These are phyloP conservation scores for Sisymbrium irio DNA, from an alignment of 345 rosid genomes.

Conservation along the genomic window DNA sequence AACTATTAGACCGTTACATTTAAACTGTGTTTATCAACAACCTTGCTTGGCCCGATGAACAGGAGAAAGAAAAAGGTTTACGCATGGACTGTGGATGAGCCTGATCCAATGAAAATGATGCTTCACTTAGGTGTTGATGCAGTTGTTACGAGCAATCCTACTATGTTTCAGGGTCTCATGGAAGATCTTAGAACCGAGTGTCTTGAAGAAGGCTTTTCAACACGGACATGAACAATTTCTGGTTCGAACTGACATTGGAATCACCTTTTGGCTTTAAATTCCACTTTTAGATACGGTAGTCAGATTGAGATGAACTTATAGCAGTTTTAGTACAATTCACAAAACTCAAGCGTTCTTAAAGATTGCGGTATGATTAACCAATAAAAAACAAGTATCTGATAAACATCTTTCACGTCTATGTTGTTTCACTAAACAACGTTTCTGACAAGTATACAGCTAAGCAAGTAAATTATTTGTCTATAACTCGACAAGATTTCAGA, in stretches of 20 bases:
- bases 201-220: conserved; percentile 65
- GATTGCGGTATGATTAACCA: background rate
- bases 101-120: conserved; percentile 70
- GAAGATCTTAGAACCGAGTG: conserved; percentile 68
- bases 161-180: conserved; percentile 59
- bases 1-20: background rate
- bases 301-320: background rate
- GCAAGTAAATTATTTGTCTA: background rate
- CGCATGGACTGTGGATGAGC: conserved; percentile 89
- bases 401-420: background rate
- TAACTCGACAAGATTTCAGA: background rate
- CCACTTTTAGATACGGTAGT: background rate
- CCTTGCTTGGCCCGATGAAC: conserved; percentile 19
- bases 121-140: conserved; percentile 63
- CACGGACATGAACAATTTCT: conserved; percentile 23
- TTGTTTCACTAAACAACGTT: background rate
- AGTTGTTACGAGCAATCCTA: conserved; percentile 73
- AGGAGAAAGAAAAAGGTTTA: conserved; percentile 75
- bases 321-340: background rate
- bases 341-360: background rate
- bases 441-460: background rate
- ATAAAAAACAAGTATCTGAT: background rate
- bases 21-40: conserved; percentile 3
- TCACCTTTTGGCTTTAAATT: background rate
- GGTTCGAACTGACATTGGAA: background rate